Base-by-base conservation (phyloP, 768 basidiomycete species). In the Fibroporia radiculosa region DNA sequence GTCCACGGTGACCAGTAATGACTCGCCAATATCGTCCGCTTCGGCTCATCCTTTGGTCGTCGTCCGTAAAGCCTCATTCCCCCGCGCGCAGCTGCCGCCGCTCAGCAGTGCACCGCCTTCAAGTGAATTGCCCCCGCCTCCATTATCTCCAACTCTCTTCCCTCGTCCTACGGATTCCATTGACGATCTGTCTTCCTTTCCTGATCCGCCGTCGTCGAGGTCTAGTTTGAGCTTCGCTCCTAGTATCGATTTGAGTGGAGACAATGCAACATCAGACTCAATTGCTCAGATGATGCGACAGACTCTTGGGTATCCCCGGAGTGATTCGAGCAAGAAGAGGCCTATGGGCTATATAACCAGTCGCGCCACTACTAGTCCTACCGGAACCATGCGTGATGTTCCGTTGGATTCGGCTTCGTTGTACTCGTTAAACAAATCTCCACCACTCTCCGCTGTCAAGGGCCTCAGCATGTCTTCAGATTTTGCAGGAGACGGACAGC, bases 181-280 rank as follows among this genome's bases (percentile, higher is more conserved):
- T 8, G 47, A 51, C 26, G 54, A 54, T 34, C 40, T 49, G 16
- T 46, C 54, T 4, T 44, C 46, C 16, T 59, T 57, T 42, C 53
- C 55, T 10, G 53, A 54, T 10, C 41, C 47, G 7, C 51, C 50
- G 3, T 59, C 58, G 1, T 55, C 58, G 4, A 56, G 50, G 23
- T 56, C 54, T 4, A 59, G 57, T 34, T 23, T 59, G 40, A 59
- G 52, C 22, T 62, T 58, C 20, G 56, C 55, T 19, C 54, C 58
- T 2, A 54, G 56, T 31, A 28, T 54, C 18, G 48, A 60, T 31
- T 35, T 47, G 16, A 57, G 50, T 36, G 19, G 53, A 22, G 46
- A 47, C 27, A 27, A 23, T 24, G 25, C 24, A 7, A 25, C 40
- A n/a, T n/a, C n/a, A n/a, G n/a, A 12, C 11, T 37, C 35, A 18